Evolutionary conservation across 371 early-diverging fungal species (phyloP), one percentile per base, ranked within the genome.

Genomic region (Apophysomyces ossiformis): DNA sequence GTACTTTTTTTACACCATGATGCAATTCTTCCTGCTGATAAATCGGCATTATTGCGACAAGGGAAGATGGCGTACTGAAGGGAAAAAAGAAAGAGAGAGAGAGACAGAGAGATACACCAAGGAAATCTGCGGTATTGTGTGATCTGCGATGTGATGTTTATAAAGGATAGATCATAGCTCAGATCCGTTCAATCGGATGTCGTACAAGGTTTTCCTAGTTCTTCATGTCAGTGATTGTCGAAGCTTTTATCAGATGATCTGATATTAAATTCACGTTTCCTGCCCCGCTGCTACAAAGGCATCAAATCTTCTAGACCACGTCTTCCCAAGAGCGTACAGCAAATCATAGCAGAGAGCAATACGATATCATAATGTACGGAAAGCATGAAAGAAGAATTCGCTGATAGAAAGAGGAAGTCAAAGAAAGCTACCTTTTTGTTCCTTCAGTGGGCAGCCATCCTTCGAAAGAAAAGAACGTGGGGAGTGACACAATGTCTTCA

Each of bases 1-100:
- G 71, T 21, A 74, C 71, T 15, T 38, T 56, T 13, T 66, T 68
- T 2, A 74, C 71, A 64, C 74, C 74, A 54, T 57, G 15, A 13
- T 50, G 54, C 11, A 50, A 21, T n/a, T n/a, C 21, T 50, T 50
- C 21, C 21, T 16, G 21, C 7, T n/a, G 21, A 21, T n/a, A 5
- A 9, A 21, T 50, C 21, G 54, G 21, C 54, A 50, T 50, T 5
- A 5, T 26, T 32, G 21, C 21, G 21, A 13, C 2, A 45, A 45
- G 46, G 8, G 16, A 45, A 45, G 16, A 13, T 26, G 32, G 2
- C 2, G 32, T 26, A 26, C 32, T 2, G 32, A 26, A 2, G 32
- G 32, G 1, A 26, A 26, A 26, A 26, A 3, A 26, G 32, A 26
- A 26, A 26, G 32, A 26, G 32, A 26, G 32, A 26, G 32, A 26